Evolutionary conservation across 2,329 filamentous ascomycete genomes (phyloP), one percentile per base, ranked within the genome.

Genomic region (Microsporum audouinii): DNA sequence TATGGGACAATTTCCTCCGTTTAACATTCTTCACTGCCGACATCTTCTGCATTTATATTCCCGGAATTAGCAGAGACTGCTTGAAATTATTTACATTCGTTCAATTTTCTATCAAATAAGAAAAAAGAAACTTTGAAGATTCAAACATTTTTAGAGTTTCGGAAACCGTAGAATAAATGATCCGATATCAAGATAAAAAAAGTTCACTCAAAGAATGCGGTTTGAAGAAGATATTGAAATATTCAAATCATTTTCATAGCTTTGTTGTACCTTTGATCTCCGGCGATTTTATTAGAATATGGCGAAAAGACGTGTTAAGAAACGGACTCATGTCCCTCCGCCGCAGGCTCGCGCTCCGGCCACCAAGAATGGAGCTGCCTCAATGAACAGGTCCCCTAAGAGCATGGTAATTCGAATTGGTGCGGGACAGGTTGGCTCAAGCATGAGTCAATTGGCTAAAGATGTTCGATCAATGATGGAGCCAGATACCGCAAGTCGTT

Each of bases 371-470:
- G 81, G 83, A 61, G 84, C 85, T 74, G 58, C 58, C 0, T 29
- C 58, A 29, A 80, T 78, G 62, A 79, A 82, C 59, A 84, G 85
- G 65, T 82, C 85, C 58, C 94, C 94, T 38, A 96, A 96, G 81
- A 95, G 88, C 73, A 96, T 99, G 92, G 92, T 99, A 62, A 96
- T 99, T 75, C 89, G 94, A 67, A 91, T 96, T 69, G 94, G 94
- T 68, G 92, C 91, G 68, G 88, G 91, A 69, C 89, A 96, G 72
- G 90, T 99, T 59, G 94, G 94, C 62, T 84, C 89, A 63, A 95
- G 88, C 73, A 83, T 99, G 68, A 92, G 87, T 72, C 91, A 97
- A 76, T 80, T 99, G 68, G 91, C 92, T 27, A 86, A 88, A 68
- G 94, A 99, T 77, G 88, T 97, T 62, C 86, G 94, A 68, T 82